Evolutionary conservation across 768 basidiomycete genomes (phyloP), one percentile per base, ranked within the genome.

Genomic region (Exidia glandulosa): DNA sequence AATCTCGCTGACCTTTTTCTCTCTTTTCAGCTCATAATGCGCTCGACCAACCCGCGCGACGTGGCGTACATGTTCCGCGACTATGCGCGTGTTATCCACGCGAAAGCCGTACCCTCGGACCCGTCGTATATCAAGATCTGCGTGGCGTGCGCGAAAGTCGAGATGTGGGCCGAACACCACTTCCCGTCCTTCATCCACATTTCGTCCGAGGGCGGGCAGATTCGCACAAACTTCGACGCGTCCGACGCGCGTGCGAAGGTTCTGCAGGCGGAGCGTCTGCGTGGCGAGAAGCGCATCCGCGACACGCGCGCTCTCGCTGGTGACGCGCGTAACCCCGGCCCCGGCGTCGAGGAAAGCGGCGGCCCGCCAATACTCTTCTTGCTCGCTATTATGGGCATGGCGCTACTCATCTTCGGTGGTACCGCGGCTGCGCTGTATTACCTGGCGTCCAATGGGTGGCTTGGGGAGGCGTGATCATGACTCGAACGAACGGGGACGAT

Each of bases 161-260:
- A 97, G 66, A 83, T 86, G 73, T 98, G 95, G 95, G 84, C 77
- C 60, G 95, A 97, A 72, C 88, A 86, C 65, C 79, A 94, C 71
- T 99, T 90, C 75, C 95, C 95, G 2, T 90, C 93, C 2, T 96
- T 95, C 76, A 81, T 99, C 48, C 70, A 71, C 4, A 64, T 81
- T 65, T 65, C 48, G 25, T 23, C 64, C 1, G 60, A 69, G 29
- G 64, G 63, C 10, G 55, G 64, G 30, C 56, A 62, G 3, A 66
- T 69, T 1, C 60, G 63, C 52, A 54, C 48, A 59, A 29, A 30
- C 60, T 52, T 64, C 72, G 30, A 41, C 29, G 27, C 14, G n/a
- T 30, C 6, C 16, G 62, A 90, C 69, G 76, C 82, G 14, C 83
- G 88, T 19, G 76, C 83, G 2, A 27, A 54, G 50, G 48, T 50